These are phyloP conservation scores for Penicillium thymicola DNA, from an alignment of 2,329 filamentous ascomycete genomes.

Conservation along the genomic window DNA sequence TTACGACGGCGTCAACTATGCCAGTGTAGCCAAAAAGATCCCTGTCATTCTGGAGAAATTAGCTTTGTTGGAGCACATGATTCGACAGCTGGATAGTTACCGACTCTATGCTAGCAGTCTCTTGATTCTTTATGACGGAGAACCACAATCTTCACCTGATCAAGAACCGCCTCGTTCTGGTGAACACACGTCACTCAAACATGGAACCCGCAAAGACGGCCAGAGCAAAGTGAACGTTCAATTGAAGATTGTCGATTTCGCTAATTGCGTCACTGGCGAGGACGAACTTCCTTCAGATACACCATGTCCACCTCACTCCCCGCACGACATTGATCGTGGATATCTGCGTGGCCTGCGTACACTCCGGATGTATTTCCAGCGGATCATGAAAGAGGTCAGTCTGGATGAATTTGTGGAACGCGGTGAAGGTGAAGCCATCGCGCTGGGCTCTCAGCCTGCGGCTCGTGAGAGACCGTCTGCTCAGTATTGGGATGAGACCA, in stretches of 20 bases:
- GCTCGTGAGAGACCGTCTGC: constrained; percentile 31
- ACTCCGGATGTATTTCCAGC: constrained; percentile 77
- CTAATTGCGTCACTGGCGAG: constrained; percentile 90
- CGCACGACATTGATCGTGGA: constrained; percentile 76
- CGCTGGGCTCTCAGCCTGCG: constrained; percentile 33
- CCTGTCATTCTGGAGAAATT: constrained; percentile 84
- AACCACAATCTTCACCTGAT: constrained; percentile 30
- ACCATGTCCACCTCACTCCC: constrained; percentile 76
- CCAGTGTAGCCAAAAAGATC: constrained; percentile 80
- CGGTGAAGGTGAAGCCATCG: constrained; percentile 43
- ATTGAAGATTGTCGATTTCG: constrained; percentile 97
- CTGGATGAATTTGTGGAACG: constrained; percentile 45
- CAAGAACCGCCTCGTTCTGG: constrained; percentile 21
- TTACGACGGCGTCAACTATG: constrained; percentile 79
- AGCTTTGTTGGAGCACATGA: constrained; percentile 75
- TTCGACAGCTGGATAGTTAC: constrained; percentile 75
- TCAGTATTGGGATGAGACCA: constrained; percentile 41
- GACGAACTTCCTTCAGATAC: constrained; percentile 59
- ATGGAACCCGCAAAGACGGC: constrained; percentile 34
- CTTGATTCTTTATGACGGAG: constrained; percentile 95
- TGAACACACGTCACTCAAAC: constrained; percentile 34
- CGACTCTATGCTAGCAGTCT: constrained; percentile 94
- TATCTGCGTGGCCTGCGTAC: constrained; percentile 82
- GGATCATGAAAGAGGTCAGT: constrained; percentile 75
- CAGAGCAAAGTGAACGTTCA: constrained; percentile 53